phyloP scores from a whole-genome alignment of 768 basidiomycete genomes.

The Amanita subjunquillea region DNA sequence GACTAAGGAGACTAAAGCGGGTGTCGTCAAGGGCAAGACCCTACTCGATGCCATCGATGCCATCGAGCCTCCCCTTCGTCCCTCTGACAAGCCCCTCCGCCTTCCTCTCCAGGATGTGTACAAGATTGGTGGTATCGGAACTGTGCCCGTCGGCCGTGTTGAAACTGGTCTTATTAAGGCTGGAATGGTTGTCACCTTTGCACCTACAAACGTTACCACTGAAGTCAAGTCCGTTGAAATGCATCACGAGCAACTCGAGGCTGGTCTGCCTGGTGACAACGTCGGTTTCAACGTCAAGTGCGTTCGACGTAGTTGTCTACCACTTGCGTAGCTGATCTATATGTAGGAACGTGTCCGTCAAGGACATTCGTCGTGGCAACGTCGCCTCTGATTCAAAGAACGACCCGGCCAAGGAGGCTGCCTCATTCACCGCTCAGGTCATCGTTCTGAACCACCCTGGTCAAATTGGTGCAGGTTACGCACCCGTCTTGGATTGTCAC shows the following conservation, averaged over 20 bases:
- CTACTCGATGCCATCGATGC: slow-evolving; percentile 99
- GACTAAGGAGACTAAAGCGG: slow-evolving; percentile 92
- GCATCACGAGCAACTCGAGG: slow-evolving; percentile 96
- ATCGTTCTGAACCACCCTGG: slow-evolving; percentile 99
- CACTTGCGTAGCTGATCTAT: not conserved
- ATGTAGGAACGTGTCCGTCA: slow-evolving; percentile 94
- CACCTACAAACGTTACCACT: slow-evolving; percentile 96
- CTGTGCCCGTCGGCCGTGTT: slow-evolving; percentile 99
- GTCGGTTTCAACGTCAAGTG: slow-evolving; percentile 99
- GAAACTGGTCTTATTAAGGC: slow-evolving; percentile 99
- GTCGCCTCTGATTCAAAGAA: slow-evolving; percentile 99
- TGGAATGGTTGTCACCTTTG: slow-evolving; percentile 97
- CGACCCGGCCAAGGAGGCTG: slow-evolving; percentile 98
- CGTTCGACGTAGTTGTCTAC: slow-evolving; percentile 12
- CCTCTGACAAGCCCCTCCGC: slow-evolving; percentile 99
- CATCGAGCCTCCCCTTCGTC: slow-evolving; percentile 95
- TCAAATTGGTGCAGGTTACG: slow-evolving; percentile 98
- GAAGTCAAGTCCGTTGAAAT: slow-evolving; percentile 99
- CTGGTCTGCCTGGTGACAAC: slow-evolving; percentile 97
- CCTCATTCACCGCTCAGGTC: slow-evolving; percentile 99
- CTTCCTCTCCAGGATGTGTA: slow-evolving; percentile 99
- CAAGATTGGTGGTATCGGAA: slow-evolving; percentile 99
- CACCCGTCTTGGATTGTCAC: slow-evolving; percentile 99
- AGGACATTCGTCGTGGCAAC: slow-evolving; percentile 99
- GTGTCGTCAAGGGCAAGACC: slow-evolving; percentile 95